Conservation (phyloP, 306 rosid species). For the Alnus glutinosa region DNA sequence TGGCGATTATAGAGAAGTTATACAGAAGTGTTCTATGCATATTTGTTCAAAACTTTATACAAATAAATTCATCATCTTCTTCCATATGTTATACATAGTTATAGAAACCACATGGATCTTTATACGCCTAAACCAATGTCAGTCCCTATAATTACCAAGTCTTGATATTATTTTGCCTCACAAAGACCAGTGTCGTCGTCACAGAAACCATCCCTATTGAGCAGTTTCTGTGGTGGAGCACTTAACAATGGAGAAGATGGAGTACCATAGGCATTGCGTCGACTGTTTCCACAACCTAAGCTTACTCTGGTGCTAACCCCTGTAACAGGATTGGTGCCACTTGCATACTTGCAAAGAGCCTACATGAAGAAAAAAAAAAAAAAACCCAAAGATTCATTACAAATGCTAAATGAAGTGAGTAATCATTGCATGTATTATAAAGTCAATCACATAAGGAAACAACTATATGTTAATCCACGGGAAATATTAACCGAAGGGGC, state of each 20-base stretch:
- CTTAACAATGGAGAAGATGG: constrained; percentile 77
- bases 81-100: background rate
- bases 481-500: background rate
- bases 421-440: background rate
- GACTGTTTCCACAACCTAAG: constrained; percentile 82
- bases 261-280: constrained; percentile 71
- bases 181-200: constrained; percentile 71
- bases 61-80: background rate
- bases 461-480: background rate
- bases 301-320: constrained; percentile 61
- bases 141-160: constrained; percentile 3
- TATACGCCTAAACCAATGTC: constrained; percentile 6
- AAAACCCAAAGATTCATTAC: background rate
- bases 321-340: constrained; percentile 54
- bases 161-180: constrained; percentile 47
- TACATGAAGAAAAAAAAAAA: background rate
- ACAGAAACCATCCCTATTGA: constrained; percentile 60
- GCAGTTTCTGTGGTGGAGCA: constrained; percentile 72
- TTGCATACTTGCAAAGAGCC: constrained; percentile 69
- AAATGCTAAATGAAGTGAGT: background rate
- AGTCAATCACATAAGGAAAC: background rate
- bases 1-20: background rate
- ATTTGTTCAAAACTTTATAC: background rate
- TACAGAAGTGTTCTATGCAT: background rate
- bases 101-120: background rate